Conservation (phyloP, 768 basidiomycete species). For the Psilocybe tampanensis region DNA sequence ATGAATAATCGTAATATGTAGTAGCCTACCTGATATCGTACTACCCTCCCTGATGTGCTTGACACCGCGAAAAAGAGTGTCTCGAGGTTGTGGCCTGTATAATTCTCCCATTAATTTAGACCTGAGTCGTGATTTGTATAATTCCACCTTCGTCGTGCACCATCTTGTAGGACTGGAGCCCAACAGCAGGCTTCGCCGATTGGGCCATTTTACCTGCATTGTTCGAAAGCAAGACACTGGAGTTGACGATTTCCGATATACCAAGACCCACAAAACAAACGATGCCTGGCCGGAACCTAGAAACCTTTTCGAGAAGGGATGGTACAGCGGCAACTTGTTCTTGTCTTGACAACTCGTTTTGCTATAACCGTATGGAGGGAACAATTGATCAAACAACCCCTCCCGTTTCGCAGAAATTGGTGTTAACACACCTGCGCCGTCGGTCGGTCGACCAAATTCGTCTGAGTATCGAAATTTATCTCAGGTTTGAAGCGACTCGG, state of each 20-base stretch:
- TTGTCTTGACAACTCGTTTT: conserved; percentile 51
- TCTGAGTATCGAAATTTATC: conserved; percentile 43
- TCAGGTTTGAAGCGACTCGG: neutral
- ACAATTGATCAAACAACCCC: neutral
- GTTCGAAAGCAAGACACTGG: neutral
- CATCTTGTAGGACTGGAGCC: conserved; percentile 55
- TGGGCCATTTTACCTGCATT: neutral
- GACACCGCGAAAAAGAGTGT: conserved; percentile 79
- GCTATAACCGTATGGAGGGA: conserved; percentile 37
- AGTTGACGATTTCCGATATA: conserved; percentile 48
- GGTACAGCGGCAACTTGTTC: conserved; percentile 63
- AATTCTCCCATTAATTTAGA: neutral
- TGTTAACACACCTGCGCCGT: conserved; percentile 54
- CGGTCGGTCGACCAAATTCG: conserved; percentile 73
- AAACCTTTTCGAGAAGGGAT: conserved; percentile 60
- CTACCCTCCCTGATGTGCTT: conserved; percentile 29
- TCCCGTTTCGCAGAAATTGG: too few species aligned
- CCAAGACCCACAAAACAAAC: conserved; percentile 80
- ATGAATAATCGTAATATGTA: neutral
- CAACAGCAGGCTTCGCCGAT: conserved; percentile 28
- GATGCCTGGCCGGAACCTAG: conserved; percentile 56
- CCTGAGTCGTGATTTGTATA: too few species aligned
- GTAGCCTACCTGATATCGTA: conserved; percentile 63
- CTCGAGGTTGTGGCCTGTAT: conserved; percentile 30
- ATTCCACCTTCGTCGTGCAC: conserved; percentile 26